These are phyloP conservation scores for Sporisorium iseilematis-ciliati DNA, from an alignment of 1,284 basidiomycete species.

Conservation along the genomic window DNA sequence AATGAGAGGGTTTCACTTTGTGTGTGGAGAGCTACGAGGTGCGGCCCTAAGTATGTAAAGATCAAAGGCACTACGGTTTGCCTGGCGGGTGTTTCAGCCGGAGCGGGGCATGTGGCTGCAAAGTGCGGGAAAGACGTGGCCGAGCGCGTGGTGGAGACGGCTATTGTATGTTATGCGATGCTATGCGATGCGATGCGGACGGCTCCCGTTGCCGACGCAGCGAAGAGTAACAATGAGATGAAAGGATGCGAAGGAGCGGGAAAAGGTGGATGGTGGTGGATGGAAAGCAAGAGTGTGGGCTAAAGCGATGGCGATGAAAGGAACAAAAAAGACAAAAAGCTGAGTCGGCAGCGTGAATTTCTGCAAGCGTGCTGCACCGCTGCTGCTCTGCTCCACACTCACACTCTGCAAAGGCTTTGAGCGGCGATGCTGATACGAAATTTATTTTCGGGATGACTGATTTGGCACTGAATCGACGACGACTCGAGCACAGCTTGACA, in stretches of 20 bases:
- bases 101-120: background rate
- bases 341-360: conserved; percentile 1
- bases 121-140: background rate
- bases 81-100: too few relatives aligned
- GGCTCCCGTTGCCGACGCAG: too few relatives aligned
- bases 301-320: conserved; percentile 6
- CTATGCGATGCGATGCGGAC: too few relatives aligned
- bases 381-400: background rate
- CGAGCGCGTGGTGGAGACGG: background rate
- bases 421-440: background rate
- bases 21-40: background rate
- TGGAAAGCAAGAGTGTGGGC: conserved; percentile 4
- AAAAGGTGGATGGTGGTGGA: conserved; percentile 19
- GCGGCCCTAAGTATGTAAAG: background rate
- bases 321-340: background rate
- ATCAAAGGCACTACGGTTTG: too few relatives aligned
- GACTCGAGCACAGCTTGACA: conserved; percentile 1
- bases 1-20: too few relatives aligned
- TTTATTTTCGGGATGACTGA: background rate
- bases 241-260: background rate
- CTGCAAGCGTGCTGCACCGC: background rate
- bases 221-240: background rate
- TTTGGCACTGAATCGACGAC: background rate
- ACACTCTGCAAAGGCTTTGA: background rate
- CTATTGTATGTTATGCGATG: too few relatives aligned